Conservation (phyloP, 2,329 filamentous ascomycete genomes). For the Fusarium redolens region DNA sequence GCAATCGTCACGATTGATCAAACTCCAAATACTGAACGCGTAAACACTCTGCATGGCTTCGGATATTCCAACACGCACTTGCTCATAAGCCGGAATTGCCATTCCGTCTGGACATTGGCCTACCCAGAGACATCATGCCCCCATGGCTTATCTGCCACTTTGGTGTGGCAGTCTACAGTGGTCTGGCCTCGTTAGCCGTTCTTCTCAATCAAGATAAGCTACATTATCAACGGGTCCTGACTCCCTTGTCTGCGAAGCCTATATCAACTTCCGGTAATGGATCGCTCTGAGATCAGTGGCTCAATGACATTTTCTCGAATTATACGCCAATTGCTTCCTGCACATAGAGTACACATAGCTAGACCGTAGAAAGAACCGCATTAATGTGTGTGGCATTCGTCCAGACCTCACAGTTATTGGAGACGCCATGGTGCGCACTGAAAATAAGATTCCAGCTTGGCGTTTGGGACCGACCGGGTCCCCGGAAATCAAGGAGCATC, state of each 20-base stretch:
- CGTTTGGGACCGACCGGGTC: background rate
- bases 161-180: background rate
- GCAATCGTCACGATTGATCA: background rate
- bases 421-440: background rate
- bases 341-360: background rate
- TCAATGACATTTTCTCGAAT: fast-evolving
- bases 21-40: background rate
- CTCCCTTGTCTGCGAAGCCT: background rate
- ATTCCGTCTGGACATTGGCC: background rate
- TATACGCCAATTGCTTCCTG: background rate
- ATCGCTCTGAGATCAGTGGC: background rate
- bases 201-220: background rate
- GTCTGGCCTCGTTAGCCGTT: background rate
- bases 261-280: background rate
- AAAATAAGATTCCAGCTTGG: background rate
- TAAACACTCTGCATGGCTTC: background rate
- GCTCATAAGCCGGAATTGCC: background rate
- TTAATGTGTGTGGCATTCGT: background rate
- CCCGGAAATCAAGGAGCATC: background rate
- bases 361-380: background rate
- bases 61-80: background rate
- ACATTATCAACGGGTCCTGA: background rate
- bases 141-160: background rate
- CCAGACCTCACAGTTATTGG: background rate
- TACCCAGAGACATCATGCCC: background rate